Evolutionary conservation across 495 filamentous ascomycete species (phyloP), one percentile per base, ranked within the genome.

Genomic region (Barbatosphaeria neglecta): DNA sequence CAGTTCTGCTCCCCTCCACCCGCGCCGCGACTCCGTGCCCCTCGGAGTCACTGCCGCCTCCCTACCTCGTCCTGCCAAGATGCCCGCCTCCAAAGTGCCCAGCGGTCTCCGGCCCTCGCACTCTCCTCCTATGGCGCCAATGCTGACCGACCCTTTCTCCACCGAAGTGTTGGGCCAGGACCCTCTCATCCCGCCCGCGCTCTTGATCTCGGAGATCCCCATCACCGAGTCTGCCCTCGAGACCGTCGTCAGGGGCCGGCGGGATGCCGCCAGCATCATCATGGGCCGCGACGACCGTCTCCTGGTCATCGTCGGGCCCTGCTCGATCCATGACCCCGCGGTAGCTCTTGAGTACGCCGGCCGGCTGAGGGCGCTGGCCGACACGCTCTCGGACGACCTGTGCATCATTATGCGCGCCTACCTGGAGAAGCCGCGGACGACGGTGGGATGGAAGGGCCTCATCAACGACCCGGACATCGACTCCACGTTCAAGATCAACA

Each of bases 401-500:
- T 82, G 79, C 53, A 82, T 98, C 59, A 82, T 98, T 61, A 98
- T 98, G 92, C 86, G 92, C 49, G 88, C 92, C 60, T 98, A 98
- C 73, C 84, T 98, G 18, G 92, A 98, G 76, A 98, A 98, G 74
- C 92, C 92, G 23, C 83, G 92, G 35, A 98, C 92, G n/a, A 98
- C 92, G 1, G 92, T 98, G 28, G 92, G 92, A 55, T 98, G 92
- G 92, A 98, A 98, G 68, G 92, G 92, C 22, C 75, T 98, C 54
- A 96, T 98, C 73, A 98, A 98, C 67, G 92, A 98, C 58, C 92
- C 92, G 1, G 92, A 98, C 54, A 94, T 98, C 64, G 87, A 98
- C 63, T 82, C 94, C 67, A 87, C 84, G 63, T 98, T 82, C 83
- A 78, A 95, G 73, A 98, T 98, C 75, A 98, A 98, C 79, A 98